Base-by-base conservation (phyloP, 1,139 yeast genomes). In the Yamadazyma triangularis region DNA sequence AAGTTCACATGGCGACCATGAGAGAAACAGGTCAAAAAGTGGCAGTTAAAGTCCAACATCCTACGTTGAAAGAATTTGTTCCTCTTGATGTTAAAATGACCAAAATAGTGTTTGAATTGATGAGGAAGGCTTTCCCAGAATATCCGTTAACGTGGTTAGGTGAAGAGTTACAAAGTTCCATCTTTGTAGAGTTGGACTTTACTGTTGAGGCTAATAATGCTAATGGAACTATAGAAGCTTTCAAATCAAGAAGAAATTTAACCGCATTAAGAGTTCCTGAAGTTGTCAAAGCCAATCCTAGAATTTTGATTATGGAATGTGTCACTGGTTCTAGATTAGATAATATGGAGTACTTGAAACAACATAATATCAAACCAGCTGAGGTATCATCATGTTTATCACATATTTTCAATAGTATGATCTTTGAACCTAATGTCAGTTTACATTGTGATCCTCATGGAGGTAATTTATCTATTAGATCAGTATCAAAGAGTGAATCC, bases 381-480 rank as follows among this genome's bases (percentile, higher is more conserved):
- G 83, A 86, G 41, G 94, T 91, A 4, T 81, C 94, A 4, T 64
- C 79, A 7, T 91, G 97, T 51, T 66, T 91, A 28, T 79, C 96
- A 0, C 96, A 89, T 49, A 79, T 87, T 18, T 91, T 91, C 65
- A 87, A 89, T 60, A 81, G 80, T 50, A 91, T 91, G 99, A 87
- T 93, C 27, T 91, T 91, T 60, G 83, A 94, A 1, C 95, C 96
- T 0, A 80, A 78, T 18, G 96, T 87, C 12, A 88, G 89, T 0
- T 74, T 91, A 30, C 99, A 91, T 53, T 91, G 98, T 60, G 99
- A 91, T 54, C 98, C 98, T 1, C 99, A 91, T 55, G 96, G 95
- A 10, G 99, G 99, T 1, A 93, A 91, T 48, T 65, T 91, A 39
- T 96, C 97, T 0, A 86, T 91, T 13, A 63, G 88, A 33, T 58